Base-by-base conservation (phyloP, 23 red algal genomes). In the Gracilaria caudata region DNA sequence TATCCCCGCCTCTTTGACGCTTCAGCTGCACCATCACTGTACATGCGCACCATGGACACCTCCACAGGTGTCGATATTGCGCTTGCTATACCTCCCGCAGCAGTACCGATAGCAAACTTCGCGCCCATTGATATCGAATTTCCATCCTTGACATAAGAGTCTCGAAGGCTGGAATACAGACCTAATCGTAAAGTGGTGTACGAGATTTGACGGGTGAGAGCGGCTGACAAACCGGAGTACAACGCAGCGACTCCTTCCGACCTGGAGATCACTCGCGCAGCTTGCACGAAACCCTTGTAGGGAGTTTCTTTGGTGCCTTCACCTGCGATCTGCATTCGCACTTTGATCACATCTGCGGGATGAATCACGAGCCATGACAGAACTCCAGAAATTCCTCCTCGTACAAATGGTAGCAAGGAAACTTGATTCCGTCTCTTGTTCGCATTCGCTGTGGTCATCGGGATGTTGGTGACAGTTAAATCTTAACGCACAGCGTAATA, bases 21-120 rank as follows among this genome's bases (percentile, higher is more conserved):
- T 36, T 90, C 78, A 25, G 94, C 61, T 20, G 92, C 61, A 19
- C 91, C 94, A 83, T 99, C 97, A 35, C 71, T 82, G 71, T 88
- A 93, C 93, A 99, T 95, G 30, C 97, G 88, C 58, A 99, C 93
- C 78, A 99, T 86, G 25, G 90, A 60, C 46, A 98, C 78, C 60
- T 98, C 95, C 1, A 90, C 90, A 29, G 95, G 95, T 0, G 73
- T 93, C 29, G 89, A 80, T 16, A 95, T 75, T 64, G 68, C 87
- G 16, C 89, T 87, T 47, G 92, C 97, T 51, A 92, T 64, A 58
- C 76, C 93, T 41, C 97, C 97, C 28, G 97, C 80, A 21, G 78
- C 86, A 32, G 93, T 83, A 36, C 97, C 97, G 43, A 91, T 83
- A 5, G 45, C 93, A 61, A 95, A 84, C 63, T 98, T 98, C 17